Conservation (phyloP, 495 filamentous ascomycete species). For the Daldinia childiae region DNA sequence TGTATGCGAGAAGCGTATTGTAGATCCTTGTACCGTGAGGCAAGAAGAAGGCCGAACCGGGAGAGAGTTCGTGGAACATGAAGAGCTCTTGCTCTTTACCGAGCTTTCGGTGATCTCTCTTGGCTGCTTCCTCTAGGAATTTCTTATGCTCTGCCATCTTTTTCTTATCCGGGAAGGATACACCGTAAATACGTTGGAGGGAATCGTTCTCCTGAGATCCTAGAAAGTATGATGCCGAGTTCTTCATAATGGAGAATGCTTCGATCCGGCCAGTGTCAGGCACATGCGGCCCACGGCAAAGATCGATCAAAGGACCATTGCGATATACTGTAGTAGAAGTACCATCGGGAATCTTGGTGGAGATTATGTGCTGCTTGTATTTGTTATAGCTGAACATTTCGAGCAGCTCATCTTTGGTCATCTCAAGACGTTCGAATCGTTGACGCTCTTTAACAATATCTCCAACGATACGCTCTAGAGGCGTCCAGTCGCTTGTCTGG, state of each 20-base stretch:
- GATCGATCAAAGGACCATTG: constrained; percentile 63
- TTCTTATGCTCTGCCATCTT: constrained; percentile 87
- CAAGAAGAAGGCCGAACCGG: constrained; percentile 93
- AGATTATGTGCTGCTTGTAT: constrained; percentile 96
- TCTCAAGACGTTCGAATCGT: constrained; percentile 86
- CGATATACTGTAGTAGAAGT: constrained; percentile 94
- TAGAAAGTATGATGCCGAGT: constrained; percentile 96
- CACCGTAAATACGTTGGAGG: constrained; percentile 92
- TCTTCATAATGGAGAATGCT: constrained; percentile 89
- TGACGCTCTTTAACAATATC: constrained; percentile 96
- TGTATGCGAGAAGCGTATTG: constrained; percentile 82
- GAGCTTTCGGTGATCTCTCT: constrained; percentile 90
- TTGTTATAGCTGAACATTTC: constrained; percentile 98
- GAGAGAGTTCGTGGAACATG: constrained; percentile 92
- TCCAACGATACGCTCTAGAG: constrained; percentile 76
- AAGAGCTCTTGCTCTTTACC: constrained; percentile 96
- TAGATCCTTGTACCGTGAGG: constrained; percentile 92
- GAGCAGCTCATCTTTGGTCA: constrained; percentile 87
- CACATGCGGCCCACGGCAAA: constrained; percentile 79
- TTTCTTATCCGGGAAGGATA: constrained; percentile 98
- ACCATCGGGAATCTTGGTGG: constrained; percentile 87
- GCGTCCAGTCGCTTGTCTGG: constrained; percentile 75
- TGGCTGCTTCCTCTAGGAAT: constrained; percentile 93
- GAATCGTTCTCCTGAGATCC: constrained; percentile 93
- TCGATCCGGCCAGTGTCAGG: constrained; percentile 93